These are phyloP conservation scores for Aspergillus carlsbadensis DNA, from an alignment of 495 filamentous ascomycete species.

Conservation along the genomic window DNA sequence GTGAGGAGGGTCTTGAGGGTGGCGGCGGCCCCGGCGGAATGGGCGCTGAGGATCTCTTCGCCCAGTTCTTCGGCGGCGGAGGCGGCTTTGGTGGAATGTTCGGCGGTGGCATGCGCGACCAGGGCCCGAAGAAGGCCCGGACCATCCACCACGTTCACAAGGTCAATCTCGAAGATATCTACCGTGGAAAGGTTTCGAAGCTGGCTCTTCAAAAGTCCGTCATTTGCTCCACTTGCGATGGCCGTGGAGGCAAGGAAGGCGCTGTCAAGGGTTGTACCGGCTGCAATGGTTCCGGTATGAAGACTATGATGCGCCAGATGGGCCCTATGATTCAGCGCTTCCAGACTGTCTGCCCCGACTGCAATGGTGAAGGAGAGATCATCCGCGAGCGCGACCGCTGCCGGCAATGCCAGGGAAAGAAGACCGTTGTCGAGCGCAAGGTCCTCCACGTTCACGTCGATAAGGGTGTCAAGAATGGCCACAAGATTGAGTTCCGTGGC, in stretches of 20 bases:
- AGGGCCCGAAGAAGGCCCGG: constrained; percentile 88
- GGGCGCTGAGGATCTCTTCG: constrained; percentile 95
- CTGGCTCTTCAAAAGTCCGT: constrained; percentile 95
- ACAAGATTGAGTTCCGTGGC: constrained; percentile 93
- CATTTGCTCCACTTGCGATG: constrained; percentile 93
- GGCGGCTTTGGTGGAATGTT: constrained; percentile 82
- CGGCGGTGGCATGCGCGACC: constrained; percentile 77
- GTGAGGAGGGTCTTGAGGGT: constrained; percentile 90
- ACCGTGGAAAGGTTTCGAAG: constrained; percentile 96
- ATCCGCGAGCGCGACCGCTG: constrained; percentile 95
- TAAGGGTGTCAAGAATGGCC: constrained; percentile 85
- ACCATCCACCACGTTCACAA: constrained; percentile 98
- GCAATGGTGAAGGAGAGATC: constrained; percentile 93
- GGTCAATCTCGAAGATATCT: constrained; percentile 96
- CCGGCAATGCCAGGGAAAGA: constrained; percentile 93
- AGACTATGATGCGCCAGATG: constrained; percentile 99
- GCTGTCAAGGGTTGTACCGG: constrained; percentile 87
- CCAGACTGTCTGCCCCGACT: constrained; percentile 98
- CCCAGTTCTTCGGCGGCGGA: constrained; percentile 94
- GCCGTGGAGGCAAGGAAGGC: constrained; percentile 95
- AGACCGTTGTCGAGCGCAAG: constrained; percentile 95
- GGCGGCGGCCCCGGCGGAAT: constrained; percentile 82
- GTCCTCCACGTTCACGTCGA: constrained; percentile 98
- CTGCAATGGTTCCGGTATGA: constrained; percentile 94
- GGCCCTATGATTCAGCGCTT: constrained; percentile 99